A percentile compares a stretch with the other conserved stretches of the same genome.
Conservation (phyloP, 163 green algal genomes). For the Coccomyxa subellipsoidea region DNA sequence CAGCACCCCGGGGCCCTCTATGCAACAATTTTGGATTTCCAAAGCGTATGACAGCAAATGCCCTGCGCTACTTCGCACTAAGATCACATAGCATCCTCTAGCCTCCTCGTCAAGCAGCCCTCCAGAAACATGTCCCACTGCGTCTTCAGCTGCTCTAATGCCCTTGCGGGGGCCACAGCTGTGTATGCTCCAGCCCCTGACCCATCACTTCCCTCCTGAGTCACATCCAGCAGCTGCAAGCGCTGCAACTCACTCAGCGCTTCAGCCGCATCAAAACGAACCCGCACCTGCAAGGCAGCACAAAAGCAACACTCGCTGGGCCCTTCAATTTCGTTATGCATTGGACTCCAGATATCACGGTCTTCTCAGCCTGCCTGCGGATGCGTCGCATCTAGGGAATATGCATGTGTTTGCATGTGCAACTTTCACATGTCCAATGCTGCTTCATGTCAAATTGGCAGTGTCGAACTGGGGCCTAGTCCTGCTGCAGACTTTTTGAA, state of each 20-base stretch:
- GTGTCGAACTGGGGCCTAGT: no score
- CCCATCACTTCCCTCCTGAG: neutral
- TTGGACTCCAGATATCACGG: no score
- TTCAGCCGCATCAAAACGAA: slow-evolving; percentile 46
- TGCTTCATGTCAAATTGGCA: no score
- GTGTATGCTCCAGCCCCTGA: neutral
- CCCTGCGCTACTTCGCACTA: neutral
- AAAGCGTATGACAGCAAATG: neutral
- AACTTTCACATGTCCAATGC: no score
- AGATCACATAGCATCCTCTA: neutral
- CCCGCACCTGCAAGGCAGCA: slow-evolving; percentile 14
- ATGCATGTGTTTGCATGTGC: no score
- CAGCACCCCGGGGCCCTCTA: no score
- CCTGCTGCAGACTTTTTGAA: no score
- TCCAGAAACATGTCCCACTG: neutral
- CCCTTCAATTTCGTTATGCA: no score
- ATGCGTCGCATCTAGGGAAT: no score
- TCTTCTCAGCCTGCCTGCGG: no score
- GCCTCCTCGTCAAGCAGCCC: neutral
- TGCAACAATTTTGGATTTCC: neutral
- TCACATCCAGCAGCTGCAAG: slow-evolving; percentile 6
- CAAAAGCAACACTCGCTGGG: neutral
- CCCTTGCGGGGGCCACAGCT: neutral
- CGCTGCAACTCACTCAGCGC: slow-evolving; percentile 34
- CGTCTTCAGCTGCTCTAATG: neutral